Percentiles rank a stretch among this genome's conserved stretches.
Evolutionary conservation across 1,284 basidiomycete species (phyloP).

Genomic region (Ustilago esculenta): DNA sequence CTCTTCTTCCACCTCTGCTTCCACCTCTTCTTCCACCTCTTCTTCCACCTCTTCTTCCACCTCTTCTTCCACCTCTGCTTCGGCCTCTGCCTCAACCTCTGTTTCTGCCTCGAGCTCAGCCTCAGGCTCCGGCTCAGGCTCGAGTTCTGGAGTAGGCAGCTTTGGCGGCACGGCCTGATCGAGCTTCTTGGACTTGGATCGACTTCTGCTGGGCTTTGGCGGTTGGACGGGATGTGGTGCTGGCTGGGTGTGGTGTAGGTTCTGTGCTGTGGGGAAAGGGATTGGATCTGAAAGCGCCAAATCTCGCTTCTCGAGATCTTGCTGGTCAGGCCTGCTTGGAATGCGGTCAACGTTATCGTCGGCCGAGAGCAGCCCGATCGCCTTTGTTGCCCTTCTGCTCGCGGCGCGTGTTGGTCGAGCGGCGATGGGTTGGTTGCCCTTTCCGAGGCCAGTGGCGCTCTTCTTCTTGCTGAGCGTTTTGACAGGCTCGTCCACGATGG

Average conservation of each 20-base stretch:
- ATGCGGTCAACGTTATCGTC: slow-evolving; percentile 39
- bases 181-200: slow-evolving; percentile 39
- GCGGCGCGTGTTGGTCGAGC: slow-evolving; percentile 28
- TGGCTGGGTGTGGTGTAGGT: slow-evolving; percentile 4
- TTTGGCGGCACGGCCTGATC: slow-evolving; percentile 10
- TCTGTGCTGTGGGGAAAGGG: slow-evolving; percentile 16
- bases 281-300: slow-evolving; percentile 32
- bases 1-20: slow-evolving; percentile 15
- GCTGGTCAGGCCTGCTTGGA: slow-evolving; percentile 23
- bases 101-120: too few species aligned
- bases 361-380: slow-evolving; percentile 25
- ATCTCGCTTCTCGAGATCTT: slow-evolving; percentile 28
- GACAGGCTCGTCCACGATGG: slow-evolving; percentile 9
- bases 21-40: slow-evolving; percentile 8
- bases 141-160: slow-evolving; percentile 7
- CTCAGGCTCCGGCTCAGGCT: slow-evolving; percentile 16
- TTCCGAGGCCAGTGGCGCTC: slow-evolving; percentile 26
- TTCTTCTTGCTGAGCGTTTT: slow-evolving; percentile 29
- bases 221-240: slow-evolving; percentile 17
- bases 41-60: slow-evolving; percentile 9
- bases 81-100: too few species aligned
- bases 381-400: slow-evolving; percentile 39
- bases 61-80: slow-evolving; percentile 7
- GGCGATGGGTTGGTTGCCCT: slow-evolving; percentile 12
- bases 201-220: slow-evolving; percentile 28